These are phyloP conservation scores for Penicillium sp. DNA, from an alignment of 2,329 filamentous ascomycete genomes.

Conservation along the genomic window DNA sequence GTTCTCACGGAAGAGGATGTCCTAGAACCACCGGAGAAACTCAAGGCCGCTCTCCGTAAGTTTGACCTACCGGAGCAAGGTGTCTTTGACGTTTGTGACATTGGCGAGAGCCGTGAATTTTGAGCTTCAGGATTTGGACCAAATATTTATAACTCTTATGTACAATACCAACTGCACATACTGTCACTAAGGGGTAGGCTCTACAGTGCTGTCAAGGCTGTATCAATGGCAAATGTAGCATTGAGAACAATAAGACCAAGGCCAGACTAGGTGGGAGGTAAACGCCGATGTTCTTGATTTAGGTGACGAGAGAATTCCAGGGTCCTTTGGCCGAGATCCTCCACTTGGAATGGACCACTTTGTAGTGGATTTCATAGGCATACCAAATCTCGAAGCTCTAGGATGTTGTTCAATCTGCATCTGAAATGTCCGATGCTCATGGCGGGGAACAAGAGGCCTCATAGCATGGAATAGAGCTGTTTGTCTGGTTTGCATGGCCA, in stretches of 20 bases:
- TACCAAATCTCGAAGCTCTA: neutral
- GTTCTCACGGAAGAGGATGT: slow-evolving; percentile 79
- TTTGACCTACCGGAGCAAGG: slow-evolving; percentile 64
- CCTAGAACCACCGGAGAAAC: slow-evolving; percentile 67
- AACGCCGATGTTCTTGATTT: too few relatives aligned
- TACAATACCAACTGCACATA: neutral
- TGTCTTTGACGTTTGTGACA: slow-evolving; percentile 73
- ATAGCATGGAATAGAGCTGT: slow-evolving; percentile 7
- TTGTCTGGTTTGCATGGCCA: slow-evolving; percentile 24
- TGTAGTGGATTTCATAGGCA: too few relatives aligned
- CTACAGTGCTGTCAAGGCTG: too few relatives aligned
- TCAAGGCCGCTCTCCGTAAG: slow-evolving; percentile 65
- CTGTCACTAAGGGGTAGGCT: too few relatives aligned
- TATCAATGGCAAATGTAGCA: too few relatives aligned
- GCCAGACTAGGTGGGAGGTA: too few relatives aligned
- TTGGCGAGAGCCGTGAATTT: slow-evolving; percentile 78
- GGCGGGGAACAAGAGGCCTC: neutral
- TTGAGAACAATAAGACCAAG: too few relatives aligned
- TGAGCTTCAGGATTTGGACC: slow-evolving; percentile 21
- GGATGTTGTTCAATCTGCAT: neutral
- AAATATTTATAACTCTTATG: neutral
- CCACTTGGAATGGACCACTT: neutral
- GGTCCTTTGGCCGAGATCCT: neutral
- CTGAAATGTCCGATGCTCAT: neutral
- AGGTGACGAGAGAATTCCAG: too few relatives aligned